Evolutionary conservation across 2,329 filamentous ascomycete species (phyloP).

Genomic region (Exophiala sp.): DNA sequence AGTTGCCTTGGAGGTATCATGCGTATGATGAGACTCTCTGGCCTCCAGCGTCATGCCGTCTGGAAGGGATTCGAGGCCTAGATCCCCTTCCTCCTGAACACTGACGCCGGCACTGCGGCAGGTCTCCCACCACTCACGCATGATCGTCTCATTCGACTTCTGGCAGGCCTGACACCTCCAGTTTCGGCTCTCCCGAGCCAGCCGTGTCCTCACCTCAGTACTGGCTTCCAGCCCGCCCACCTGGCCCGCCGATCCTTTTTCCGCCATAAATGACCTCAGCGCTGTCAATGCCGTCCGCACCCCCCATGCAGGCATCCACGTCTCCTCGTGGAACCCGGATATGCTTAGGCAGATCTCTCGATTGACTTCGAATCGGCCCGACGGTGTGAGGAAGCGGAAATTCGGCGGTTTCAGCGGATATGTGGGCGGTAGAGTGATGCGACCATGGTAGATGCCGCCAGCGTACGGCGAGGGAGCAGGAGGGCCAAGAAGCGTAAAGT

Average conservation of each 20-base stretch:
- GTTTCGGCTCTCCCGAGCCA: constrained; percentile 60
- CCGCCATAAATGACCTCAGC: constrained; percentile 88
- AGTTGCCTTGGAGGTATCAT: no score
- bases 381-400: constrained; percentile 93
- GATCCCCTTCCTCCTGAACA: constrained; percentile 38
- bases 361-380: constrained; percentile 90
- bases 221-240: constrained; percentile 79
- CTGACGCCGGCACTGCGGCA: constrained; percentile 42
- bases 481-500: constrained; percentile 92
- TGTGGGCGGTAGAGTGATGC: constrained; percentile 79
- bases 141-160: constrained; percentile 65
- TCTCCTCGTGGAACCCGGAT: constrained; percentile 92
- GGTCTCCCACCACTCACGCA: constrained; percentile 61
- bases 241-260: constrained; percentile 70
- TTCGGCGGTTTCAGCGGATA: constrained; percentile 89
- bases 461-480: constrained; percentile 71
- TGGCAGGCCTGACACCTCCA: constrained; percentile 68
- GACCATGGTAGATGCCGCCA: constrained; percentile 85
- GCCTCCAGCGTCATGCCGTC: constrained; percentile 60
- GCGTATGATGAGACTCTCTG: constrained; percentile 50
- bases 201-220: constrained; percentile 58
- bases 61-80: constrained; percentile 44
- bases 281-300: constrained; percentile 77
- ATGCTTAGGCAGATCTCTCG: constrained; percentile 95
- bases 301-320: constrained; percentile 98